Percentiles rank a stretch among this genome's conserved stretches.
These are phyloP conservation scores for Amauroascus verrucosus DNA, from an alignment of 2,329 filamentous ascomycete genomes.

Conservation along the genomic window DNA sequence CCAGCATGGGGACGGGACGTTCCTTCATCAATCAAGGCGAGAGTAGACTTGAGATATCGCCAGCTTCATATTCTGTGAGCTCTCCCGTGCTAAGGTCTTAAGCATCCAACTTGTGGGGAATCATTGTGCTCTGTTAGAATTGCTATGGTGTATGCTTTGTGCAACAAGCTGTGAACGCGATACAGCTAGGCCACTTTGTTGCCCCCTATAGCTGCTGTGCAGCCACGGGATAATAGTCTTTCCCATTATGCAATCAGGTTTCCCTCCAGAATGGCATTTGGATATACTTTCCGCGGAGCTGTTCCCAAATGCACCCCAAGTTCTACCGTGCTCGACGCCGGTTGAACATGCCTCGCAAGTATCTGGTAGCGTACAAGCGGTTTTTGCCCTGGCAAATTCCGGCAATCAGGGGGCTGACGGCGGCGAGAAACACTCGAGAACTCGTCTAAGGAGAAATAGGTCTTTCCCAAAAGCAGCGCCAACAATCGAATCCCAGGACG, in stretches of 20 bases:
- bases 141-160: too few species aligned
- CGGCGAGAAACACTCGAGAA: neutral
- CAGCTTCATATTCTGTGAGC: too few species aligned
- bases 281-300: slow-evolving; percentile 10
- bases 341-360: neutral
- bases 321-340: neutral
- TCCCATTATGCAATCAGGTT: neutral
- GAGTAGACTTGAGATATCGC: too few species aligned
- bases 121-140: too few species aligned
- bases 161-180: too few species aligned
- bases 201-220: neutral
- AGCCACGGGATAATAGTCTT: neutral
- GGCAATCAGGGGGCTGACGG: neutral
- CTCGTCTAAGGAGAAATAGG: neutral
- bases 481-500: neutral
- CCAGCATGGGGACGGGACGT: too few species aligned
- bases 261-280: neutral
- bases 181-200: neutral
- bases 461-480: neutral
- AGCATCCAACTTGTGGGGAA: too few species aligned
- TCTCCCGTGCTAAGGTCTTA: too few species aligned
- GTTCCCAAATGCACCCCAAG: neutral
- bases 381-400: neutral
- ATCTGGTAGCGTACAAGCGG: neutral
- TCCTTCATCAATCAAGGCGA: too few species aligned